Evolutionary conservation across 2,329 filamentous ascomycete genomes (phyloP), one percentile per base, ranked within the genome.

Genomic region (Neoscytalidium dimidiatum): DNA sequence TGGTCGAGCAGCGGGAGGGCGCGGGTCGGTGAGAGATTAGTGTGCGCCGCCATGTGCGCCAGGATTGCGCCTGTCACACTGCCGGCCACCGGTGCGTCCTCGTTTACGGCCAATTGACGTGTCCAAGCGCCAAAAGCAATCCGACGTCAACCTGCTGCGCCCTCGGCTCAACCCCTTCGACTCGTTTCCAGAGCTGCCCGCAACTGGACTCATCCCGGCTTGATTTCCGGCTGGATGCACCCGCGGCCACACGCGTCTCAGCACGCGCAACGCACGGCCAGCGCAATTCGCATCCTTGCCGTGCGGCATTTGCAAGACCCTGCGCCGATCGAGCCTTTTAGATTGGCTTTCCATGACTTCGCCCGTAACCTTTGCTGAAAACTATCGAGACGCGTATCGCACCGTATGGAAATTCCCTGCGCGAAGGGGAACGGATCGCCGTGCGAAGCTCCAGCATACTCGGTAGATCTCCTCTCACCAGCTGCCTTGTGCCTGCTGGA

Each of bases 1-100:
- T 63, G 61, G 46, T 63, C 33, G 46, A 63, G 61, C 58, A 35
- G 48, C 61, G 61, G 61, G 61, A 63, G 46, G 48, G 48, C 46
- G 49, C 61, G 61, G 61, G 61, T 63, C 61, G 61, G 61, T 60
- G 63, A 65, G 63, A 60, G 63, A 65, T 65, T 65, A 60, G 53
- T 41, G 44, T 60, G 56, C 63, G 49, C 53, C 44, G 61, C 61
- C 61, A 62, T 63, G 48, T 63, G 48, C 61, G 46, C 44, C 49
- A 44, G 46, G 46, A 44, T 52, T 52, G 48, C 61, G 21, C 43
- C 46, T 61, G 63, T 65, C 63, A 61, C 63, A 65, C 53, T 60
- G 57, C 31, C 62, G 41, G 49, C 43, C 52, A 26, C 33, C 33
- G 21, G 52, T 21, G 33, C 21, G n/a, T n/a, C 49, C 56, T 60